phyloP scores from a whole-genome alignment of 2,329 filamentous ascomycete genomes.

The Colletotrichum tanaceti region DNA sequence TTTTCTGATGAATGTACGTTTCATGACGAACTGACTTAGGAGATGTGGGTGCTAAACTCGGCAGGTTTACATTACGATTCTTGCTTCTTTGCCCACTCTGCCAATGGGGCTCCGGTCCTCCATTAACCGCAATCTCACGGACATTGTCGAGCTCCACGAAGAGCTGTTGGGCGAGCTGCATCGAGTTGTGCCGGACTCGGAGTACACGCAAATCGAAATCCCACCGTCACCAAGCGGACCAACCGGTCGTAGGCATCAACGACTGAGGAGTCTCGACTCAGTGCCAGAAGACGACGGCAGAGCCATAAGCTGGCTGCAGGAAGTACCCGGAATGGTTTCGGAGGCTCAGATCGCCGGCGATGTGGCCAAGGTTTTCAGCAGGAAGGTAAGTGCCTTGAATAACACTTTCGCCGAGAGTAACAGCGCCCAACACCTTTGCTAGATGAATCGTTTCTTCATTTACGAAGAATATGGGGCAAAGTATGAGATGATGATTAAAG shows the following conservation, averaged over 20 bases:
- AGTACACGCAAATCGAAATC: constrained; percentile 63
- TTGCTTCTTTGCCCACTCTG: constrained; percentile 76
- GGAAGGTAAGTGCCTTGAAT: constrained; percentile 59
- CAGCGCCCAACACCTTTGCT: constrained; percentile 16
- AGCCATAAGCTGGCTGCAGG: constrained; percentile 55
- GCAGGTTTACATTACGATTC: constrained; percentile 79
- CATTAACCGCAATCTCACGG: constrained; percentile 82
- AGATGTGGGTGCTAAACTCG: constrained; percentile 26
- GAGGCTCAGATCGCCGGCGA: constrained; percentile 70
- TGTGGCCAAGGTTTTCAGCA: constrained; percentile 70
- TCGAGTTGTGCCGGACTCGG: constrained; percentile 74
- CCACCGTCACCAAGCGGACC: constrained; percentile 40
- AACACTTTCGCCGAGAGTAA: background rate
- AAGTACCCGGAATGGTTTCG: constrained; percentile 63
- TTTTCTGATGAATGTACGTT: constrained; percentile 82
- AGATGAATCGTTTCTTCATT: constrained; percentile 85
- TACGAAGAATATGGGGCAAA: constrained; percentile 95
- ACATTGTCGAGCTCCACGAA: constrained; percentile 86
- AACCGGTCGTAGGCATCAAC: constrained; percentile 51
- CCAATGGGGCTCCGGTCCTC: constrained; percentile 74
- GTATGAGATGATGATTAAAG: constrained; percentile 86
- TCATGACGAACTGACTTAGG: background rate
- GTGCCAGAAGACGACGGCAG: constrained; percentile 56
- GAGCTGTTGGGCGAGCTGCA: constrained; percentile 82
- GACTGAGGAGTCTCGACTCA: constrained; percentile 62